These are phyloP conservation scores for Gracilaria caudata DNA, from an alignment of 23 red algal species.

Conservation along the genomic window DNA sequence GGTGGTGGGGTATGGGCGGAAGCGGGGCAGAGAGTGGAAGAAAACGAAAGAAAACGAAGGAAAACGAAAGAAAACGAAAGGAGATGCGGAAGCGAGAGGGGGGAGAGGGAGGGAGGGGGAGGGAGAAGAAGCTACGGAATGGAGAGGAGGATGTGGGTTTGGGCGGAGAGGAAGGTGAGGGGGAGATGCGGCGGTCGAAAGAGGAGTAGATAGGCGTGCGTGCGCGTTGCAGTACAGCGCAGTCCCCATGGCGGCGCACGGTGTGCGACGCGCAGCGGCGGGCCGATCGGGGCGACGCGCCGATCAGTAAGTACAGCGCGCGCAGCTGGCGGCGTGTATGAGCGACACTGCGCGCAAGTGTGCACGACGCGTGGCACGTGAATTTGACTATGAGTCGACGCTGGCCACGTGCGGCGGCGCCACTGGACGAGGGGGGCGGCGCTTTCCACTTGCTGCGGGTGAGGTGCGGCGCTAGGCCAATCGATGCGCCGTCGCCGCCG, in stretches of 20 bases:
- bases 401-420: neutral
- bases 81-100: neutral
- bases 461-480: neutral
- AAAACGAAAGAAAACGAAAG: neutral
- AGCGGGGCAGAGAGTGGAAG: neutral
- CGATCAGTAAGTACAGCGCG: neutral
- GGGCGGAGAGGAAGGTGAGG: slow-evolving; percentile 9
- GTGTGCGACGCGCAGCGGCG: neutral
- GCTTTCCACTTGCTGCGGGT: slow-evolving; percentile 12
- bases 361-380: slow-evolving; percentile 1
- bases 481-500: neutral
- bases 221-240: neutral
- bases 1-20: neutral
- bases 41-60: too few species aligned
- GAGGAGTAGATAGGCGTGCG: slow-evolving; percentile 1
- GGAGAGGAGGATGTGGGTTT: neutral
- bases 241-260: neutral
- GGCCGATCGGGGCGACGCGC: neutral
- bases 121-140: slow-evolving; percentile 3
- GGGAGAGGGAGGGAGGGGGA: neutral
- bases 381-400: neutral
- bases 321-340: neutral
- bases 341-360: neutral
- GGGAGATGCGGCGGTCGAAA: neutral
- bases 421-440: neutral